Evolutionary conservation across 192 early-diverging fungal species (phyloP).

Genomic region (Allomyces javanicus): DNA sequence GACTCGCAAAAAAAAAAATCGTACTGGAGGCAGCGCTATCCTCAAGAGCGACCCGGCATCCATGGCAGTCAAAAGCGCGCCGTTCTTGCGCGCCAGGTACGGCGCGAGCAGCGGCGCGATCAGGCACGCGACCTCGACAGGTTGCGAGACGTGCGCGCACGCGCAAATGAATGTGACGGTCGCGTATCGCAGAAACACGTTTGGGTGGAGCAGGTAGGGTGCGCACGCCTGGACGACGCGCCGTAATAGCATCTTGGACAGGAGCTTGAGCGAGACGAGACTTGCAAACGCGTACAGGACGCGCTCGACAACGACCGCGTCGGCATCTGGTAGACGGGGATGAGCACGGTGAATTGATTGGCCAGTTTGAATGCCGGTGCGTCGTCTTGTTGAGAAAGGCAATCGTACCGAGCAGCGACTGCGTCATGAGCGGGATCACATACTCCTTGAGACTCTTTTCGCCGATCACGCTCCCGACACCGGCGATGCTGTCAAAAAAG

Average conservation of each 20-base stretch:
- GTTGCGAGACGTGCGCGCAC: constrained; percentile 6
- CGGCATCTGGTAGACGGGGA: constrained; percentile 34
- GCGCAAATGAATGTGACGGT: constrained; percentile 14
- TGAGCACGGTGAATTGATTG: neutral
- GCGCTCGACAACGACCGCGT: constrained; percentile 83
- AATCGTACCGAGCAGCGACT: constrained; percentile 43
- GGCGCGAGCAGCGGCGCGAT: too few relatives aligned
- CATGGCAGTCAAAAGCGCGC: too few relatives aligned
- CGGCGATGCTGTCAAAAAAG: constrained; percentile 85
- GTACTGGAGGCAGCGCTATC: too few relatives aligned
- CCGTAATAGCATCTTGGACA: constrained; percentile 54
- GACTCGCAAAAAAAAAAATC: too few relatives aligned
- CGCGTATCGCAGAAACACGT: constrained; percentile 13
- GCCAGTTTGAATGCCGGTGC: neutral
- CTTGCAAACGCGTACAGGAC: constrained; percentile 63
- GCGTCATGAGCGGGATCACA: constrained; percentile 79
- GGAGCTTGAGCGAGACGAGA: constrained; percentile 53
- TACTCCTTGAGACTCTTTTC: constrained; percentile 73
- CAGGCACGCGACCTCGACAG: too few relatives aligned
- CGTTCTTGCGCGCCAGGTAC: too few relatives aligned
- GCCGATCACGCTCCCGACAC: constrained; percentile 74
- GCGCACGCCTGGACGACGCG: constrained; percentile 47
- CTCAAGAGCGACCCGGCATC: too few relatives aligned
- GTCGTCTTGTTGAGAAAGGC: neutral
- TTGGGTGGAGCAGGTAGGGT: constrained; percentile 62